Base-by-base conservation (phyloP, 768 basidiomycete species). In the Naganishia randhawae region DNA sequence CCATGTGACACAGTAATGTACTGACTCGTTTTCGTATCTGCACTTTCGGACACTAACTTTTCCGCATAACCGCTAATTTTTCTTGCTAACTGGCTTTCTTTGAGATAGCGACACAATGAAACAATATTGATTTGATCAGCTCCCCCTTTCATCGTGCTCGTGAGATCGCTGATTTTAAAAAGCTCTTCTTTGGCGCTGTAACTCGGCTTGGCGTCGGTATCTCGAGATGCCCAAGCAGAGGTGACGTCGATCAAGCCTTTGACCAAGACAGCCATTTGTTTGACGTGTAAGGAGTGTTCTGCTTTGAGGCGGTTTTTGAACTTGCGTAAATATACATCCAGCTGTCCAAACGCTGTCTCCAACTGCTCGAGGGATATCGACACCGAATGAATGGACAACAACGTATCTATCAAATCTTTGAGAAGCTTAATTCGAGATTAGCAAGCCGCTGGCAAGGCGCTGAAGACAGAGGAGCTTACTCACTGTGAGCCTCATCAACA, bases 401-500 rank as follows among this genome's bases (percentile, higher is more conserved):
- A 82, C 0, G 93, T 92, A 22, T 92, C 87, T 73, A 94, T 92
- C 55, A 96, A 80, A 78, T 96, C 92, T 94, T 67, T 48, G 4
- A n/a, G 33, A 7, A 5, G 37, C 31, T 6, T 16, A 31, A 3
- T 50, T 57, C 17, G 45, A 1, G 19, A 37, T 50, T 33, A 27
- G 33, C 42, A 29, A 31, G 25, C 2, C 7, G 17, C 10, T 19
- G 5, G 9, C 25, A 22, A 7, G 10, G 19, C 14, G 16, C 54
- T 14, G 27, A 2, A 29, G 0, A n/a, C n/a, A 11, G 13, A n/a
- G 27, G 9, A 19, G n/a, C 25, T 5, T n/a, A 82, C 90, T 67
- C 73, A 93, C 92, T 97, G 79, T 99, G 95, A 0, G 95, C 95
- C 82, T 99, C 95, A 75, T 99, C 95, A 64, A 99, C 86, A 27